Evolutionary conservation across 164 flowering plant species (phyloP), one percentile per base, ranked within the genome.

Genomic region (Echeveria elegans): DNA sequence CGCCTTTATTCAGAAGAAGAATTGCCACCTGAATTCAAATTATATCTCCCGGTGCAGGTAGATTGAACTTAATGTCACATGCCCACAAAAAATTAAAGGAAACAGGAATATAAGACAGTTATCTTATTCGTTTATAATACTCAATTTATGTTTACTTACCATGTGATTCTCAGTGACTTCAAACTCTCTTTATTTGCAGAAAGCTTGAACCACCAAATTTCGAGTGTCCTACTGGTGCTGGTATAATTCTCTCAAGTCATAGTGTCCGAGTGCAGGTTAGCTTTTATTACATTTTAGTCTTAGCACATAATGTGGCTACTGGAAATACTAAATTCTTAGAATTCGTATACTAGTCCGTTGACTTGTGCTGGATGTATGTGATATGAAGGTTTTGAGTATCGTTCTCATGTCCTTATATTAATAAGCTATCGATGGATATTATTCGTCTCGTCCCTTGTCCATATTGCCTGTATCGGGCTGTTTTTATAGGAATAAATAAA

Each of bases 1-100:
- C 96, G 97, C 50, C 86, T 92, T 29, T 92, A 91, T 72, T 90
- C 97, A 0, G 99, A 92, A 76, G 97, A 95, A 76, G 97, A 95
- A 73, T 94, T 90, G 43, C 99, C 99, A 48, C 97, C 99, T 19
- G 97, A 92, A 77, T 92, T 95, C 72, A 92, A 88, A 72, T 74
- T 95, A 37, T 95, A 95, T 75, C 96, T 95, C 69, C 99, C 99
- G 0, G 77, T 87, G 83, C 99, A 92, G 96, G 92, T 70, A 34
- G 43, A 15, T 5, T 30, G 9, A 63, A 16, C 65, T 63, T 23
- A 18, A 7, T 59, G 56, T 50, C 26, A 4, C 23, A 4, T 8
- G 29, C 0, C 30, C 60, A 23, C 24, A 48, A 5, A 23, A 11
- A 53, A 5, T 23, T 6, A n/a, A 23, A 53, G 9, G 8, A 23